A percentile compares a stretch with the other conserved stretches of the same genome.
Conservation (phyloP, 179 eudicot genomes). For the Pouteria campechiana region DNA sequence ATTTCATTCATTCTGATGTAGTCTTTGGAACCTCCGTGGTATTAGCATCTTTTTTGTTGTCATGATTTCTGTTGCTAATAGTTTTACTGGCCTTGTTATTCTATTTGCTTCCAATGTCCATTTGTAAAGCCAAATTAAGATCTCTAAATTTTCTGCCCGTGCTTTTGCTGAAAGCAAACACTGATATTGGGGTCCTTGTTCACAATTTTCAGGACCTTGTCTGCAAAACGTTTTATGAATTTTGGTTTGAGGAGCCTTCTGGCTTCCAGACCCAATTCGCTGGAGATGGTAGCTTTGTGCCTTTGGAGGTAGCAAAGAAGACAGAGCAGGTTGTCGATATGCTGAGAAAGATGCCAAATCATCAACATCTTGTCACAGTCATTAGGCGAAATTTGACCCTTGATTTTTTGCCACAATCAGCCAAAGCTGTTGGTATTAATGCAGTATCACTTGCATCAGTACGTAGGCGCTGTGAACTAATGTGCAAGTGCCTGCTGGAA, state of each 20-base stretch:
- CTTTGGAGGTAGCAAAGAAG: slow-evolving; percentile 85
- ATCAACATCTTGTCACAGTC: slow-evolving; percentile 72
- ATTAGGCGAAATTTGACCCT: slow-evolving; percentile 88
- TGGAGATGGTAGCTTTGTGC: slow-evolving; percentile 86
- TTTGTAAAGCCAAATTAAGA: no score
- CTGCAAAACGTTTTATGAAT: slow-evolving; percentile 94
- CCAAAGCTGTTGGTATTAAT: slow-evolving; percentile 80
- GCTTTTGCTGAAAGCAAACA: no score
- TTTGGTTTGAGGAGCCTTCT: slow-evolving; percentile 98
- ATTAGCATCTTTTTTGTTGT: no score
- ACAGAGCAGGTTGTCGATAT: slow-evolving; percentile 95
- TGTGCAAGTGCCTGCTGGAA: slow-evolving; percentile 94
- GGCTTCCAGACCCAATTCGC: slow-evolving; percentile 37
- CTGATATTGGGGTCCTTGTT: no score
- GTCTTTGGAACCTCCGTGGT: no score
- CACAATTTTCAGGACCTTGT: slow-evolving; percentile 97
- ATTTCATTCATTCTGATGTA: no score
- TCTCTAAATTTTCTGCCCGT: no score
- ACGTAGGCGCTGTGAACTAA: slow-evolving; percentile 91
- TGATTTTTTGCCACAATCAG: slow-evolving; percentile 87
- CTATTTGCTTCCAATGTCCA: no score
- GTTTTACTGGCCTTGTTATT: no score
- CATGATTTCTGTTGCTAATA: no score
- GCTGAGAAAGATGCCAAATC: slow-evolving; percentile 75
- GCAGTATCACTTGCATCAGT: slow-evolving; percentile 81